Conservation (phyloP, 179 eudicot genomes). For the Camellia oleifera region DNA sequence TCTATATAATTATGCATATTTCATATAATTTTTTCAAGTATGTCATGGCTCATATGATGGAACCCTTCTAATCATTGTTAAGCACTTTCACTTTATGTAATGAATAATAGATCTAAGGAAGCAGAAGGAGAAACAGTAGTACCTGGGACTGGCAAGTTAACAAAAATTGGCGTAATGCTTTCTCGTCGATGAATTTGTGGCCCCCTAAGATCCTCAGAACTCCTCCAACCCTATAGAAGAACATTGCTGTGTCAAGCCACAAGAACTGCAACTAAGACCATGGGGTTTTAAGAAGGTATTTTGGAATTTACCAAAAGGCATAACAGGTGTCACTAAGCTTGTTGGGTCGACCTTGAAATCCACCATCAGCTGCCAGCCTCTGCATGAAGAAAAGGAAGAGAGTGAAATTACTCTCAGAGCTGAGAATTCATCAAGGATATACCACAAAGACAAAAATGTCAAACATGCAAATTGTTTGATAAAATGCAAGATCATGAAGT, state of each 20-base stretch:
- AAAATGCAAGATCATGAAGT: neutral
- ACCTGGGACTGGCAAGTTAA: constrained; percentile 86
- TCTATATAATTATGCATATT: neutral
- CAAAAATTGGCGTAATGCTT: constrained; percentile 56
- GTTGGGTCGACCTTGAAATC: constrained; percentile 79
- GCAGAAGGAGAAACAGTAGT: constrained; percentile 9
- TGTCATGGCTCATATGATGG: no score
- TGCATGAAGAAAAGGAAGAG: constrained; percentile 25
- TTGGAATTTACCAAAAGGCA: constrained; percentile 69
- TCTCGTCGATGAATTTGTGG: constrained; percentile 41
- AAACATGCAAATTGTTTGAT: no score
- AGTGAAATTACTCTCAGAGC: neutral
- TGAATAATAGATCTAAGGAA: neutral
- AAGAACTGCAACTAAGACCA: neutral
- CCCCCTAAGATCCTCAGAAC: constrained; percentile 75
- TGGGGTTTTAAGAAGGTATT: neutral
- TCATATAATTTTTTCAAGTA: neutral
- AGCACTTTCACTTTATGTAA: neutral
- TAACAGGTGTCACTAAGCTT: constrained; percentile 85
- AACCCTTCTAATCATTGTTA: neutral
- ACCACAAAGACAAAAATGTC: no score
- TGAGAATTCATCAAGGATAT: neutral
- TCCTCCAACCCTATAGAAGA: constrained; percentile 69
- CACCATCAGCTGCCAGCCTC: constrained; percentile 92
- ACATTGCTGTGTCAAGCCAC: constrained; percentile 9